Base-by-base conservation (phyloP, 1,284 basidiomycete genomes). In the Pseudozyma tsukubaensis region DNA sequence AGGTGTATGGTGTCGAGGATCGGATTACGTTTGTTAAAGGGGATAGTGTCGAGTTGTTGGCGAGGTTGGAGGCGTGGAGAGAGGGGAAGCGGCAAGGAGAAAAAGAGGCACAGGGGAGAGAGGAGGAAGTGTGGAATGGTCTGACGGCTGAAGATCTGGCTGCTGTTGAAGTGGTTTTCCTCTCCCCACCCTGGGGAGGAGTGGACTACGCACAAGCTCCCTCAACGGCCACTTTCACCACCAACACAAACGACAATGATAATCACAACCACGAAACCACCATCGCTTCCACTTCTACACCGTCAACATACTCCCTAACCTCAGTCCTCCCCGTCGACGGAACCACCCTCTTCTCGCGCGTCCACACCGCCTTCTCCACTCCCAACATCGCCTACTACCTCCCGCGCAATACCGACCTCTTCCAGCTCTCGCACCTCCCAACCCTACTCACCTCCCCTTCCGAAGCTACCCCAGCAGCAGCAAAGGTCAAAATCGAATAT, bases 11-110 rank as follows among this genome's bases (percentile, higher is more conserved):
- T 32, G 94, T 99, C 18, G 91, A 91, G 14, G 92, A 97, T 81
- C 89, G 93, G 32, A 99, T 99, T 79, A 93, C 94, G 72, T 98
- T 98, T 81, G 88, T 99, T 45, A 88, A 92, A n/a, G 89, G 88
- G 1, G 95, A 98, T 86, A 97, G 92, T 83, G 83, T 93, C 40
- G 88, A 90, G 7, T 97, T 95, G 82, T 91, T 91, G 1, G 10
- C 43, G 1, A 34, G 0, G 7, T 9, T 67, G 9, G 9, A 24
- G 4, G 19, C 16, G 43, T 24, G 50, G n/a, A 37, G 50, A 34
- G 43, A 43, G 16, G 16, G 53, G 19, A 40, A 47, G 14, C 29
- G 48, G n/a, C 42, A 48, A 39, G 59, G 56, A 19, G 49, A 78
- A 64, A 13, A 51, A 43, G 51, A 48, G 50, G 24, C 39, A 68